Base-by-base conservation (phyloP, 768 basidiomycete genomes). In the Boletales sp. region DNA sequence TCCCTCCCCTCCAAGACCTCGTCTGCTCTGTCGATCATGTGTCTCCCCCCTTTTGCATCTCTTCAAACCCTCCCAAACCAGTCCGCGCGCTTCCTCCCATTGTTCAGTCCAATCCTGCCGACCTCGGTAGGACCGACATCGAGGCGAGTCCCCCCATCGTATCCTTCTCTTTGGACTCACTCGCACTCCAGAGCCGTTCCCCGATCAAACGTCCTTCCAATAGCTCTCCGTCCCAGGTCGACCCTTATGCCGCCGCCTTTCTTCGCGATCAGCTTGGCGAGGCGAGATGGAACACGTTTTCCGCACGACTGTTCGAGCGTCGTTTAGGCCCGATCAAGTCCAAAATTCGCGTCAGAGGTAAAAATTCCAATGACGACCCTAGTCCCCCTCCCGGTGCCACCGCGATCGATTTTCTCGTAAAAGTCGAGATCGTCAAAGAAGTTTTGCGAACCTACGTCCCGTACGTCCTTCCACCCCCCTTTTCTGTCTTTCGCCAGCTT, bases 391-490 rank as follows among this genome's bases (percentile, higher is more conserved):
- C 66, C 13, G 72, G 73, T 25, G 75, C 75, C 44, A 71, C 70
- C 38, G 77, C 71, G 38, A 71, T 79, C 42, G 77, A 78, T 50
- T 79, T 77, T 58, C 74, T 77, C 48, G 72, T 77, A 65, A 77
- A 77, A 63, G 77, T 78, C 39, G 76, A 77, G 57, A 70, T 78
- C 17, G 77, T 77, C 57, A 77, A 77, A 50, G 73, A 77, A 59
- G 72, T 76, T 21, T 56, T 77, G 41, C 66, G 76, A 53, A 74
- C 66, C 8, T 79, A 68, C 54, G 77, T 79, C 44, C 76, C 76
- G 77, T 76, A 63, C 56, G 77, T 75, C 25, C 35, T 38, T 44
- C 43, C 12, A 15, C 31, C 35, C 32, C 21, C 34, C 34, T 17
- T 17, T 46, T 51, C 33, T 49, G 42, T 50, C 25, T 37, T 43